Conservation (phyloP, 371 early-diverging fungal species). For the Blakeslea trispora region DNA sequence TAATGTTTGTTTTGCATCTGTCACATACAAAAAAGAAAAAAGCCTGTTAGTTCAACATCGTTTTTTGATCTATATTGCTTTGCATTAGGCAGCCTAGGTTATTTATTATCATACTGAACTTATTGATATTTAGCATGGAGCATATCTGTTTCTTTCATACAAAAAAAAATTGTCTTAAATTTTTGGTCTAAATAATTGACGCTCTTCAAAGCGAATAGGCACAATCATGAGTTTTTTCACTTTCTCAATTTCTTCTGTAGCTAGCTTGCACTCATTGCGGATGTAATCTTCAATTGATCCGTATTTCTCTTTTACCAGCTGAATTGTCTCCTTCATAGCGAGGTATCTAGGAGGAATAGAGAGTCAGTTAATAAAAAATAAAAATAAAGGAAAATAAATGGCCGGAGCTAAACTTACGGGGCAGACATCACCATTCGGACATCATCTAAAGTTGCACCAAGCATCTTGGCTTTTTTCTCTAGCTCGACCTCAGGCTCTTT, state of each 20-base stretch:
- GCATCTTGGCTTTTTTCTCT: slow-evolving; percentile 35
- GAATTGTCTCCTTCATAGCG: slow-evolving; percentile 49
- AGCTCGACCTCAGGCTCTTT: slow-evolving; percentile 43
- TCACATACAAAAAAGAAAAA: too few relatives aligned
- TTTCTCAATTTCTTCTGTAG: slow-evolving; percentile 16
- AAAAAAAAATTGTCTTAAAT: slow-evolving; percentile 29
- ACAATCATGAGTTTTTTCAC: slow-evolving; percentile 34
- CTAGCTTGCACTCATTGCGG: slow-evolving; percentile 26
- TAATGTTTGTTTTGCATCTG: too few relatives aligned
- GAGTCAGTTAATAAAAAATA: background rate
- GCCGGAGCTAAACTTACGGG: slow-evolving; percentile 49
- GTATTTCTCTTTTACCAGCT: slow-evolving; percentile 28
- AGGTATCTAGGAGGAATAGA: slow-evolving; percentile 25
- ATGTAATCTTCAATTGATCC: slow-evolving; percentile 40
- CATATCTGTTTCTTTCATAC: slow-evolving; percentile 22
- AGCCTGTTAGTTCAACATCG: too few relatives aligned
- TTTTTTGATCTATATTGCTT: too few relatives aligned
- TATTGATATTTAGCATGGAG: slow-evolving; percentile 31
- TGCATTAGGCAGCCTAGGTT: slow-evolving; percentile 46
- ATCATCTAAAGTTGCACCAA: slow-evolving; percentile 36
- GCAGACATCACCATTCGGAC: slow-evolving; percentile 51
- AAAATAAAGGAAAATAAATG: background rate
- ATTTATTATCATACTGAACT: slow-evolving; percentile 36
- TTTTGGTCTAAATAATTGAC: slow-evolving; percentile 35
- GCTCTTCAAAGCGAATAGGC: slow-evolving; percentile 40